Conservation (phyloP, 768 basidiomycete genomes). For the Myochromella boudieri region DNA sequence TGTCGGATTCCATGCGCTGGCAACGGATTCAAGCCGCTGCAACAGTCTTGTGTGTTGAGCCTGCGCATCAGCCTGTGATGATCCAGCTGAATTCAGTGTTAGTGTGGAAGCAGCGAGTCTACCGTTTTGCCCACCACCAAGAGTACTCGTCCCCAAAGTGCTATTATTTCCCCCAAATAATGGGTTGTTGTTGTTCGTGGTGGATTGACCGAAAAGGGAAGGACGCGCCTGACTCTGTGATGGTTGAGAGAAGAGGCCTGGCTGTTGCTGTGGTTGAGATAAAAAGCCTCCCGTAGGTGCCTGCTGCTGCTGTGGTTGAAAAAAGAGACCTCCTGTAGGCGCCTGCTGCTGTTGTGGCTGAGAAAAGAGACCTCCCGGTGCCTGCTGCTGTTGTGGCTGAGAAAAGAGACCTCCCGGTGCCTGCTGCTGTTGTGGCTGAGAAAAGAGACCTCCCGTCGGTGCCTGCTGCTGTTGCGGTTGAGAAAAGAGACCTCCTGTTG, state of each 20-base stretch:
- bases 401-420: conserved; percentile 20
- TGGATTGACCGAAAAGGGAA: conserved; percentile 23
- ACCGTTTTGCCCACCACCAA: conserved; percentile 32
- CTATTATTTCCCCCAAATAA: conserved; percentile 26
- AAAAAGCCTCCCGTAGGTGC: no score
- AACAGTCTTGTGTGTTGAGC: conserved; percentile 52
- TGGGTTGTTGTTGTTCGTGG: conserved; percentile 18
- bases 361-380: no score
- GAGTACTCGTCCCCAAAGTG: conserved; percentile 25
- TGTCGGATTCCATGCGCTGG: conserved; percentile 68
- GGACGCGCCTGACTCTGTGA: conserved; percentile 27
- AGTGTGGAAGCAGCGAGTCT: conserved; percentile 31
- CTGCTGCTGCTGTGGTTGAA: conserved; percentile 28
- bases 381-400: conserved; percentile 26
- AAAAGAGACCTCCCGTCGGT: no score
- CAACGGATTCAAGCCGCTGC: conserved; percentile 63
- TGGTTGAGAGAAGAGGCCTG: conserved; percentile 24
- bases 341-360: no score
- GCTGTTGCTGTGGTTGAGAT: conserved; percentile 21
- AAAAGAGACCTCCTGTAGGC: conserved; percentile 15
- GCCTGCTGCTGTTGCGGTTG: conserved; percentile 26
- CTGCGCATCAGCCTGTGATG: conserved; percentile 55
- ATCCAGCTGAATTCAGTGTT: conserved; percentile 34
- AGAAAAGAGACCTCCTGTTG: conserved; percentile 20
- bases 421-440: no score